Conservation (phyloP, 108 stramenopile species). For the Skeletonema marinoi region DNA sequence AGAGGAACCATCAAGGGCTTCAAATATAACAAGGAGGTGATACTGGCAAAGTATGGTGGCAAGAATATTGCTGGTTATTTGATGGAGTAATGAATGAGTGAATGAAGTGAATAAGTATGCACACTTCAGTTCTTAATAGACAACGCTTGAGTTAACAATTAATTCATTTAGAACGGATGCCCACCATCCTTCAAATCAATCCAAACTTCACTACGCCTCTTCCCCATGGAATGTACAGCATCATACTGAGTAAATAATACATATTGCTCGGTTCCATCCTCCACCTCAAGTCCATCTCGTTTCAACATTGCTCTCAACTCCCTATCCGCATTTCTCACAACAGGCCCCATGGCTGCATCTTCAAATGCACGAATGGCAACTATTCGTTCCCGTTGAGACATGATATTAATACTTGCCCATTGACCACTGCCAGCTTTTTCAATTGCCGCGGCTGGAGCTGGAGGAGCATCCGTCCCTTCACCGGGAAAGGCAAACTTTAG, state of each 20-base stretch:
- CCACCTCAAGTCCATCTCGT: slow-evolving; percentile 63
- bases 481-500: slow-evolving; percentile 71
- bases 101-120: neutral
- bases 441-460: slow-evolving; percentile 45
- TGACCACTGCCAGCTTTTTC: slow-evolving; percentile 57
- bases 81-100: neutral
- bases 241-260: slow-evolving; percentile 90
- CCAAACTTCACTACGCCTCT: slow-evolving; percentile 90
- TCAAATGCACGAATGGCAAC: slow-evolving; percentile 78
- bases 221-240: slow-evolving; percentile 86
- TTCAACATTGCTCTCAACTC: slow-evolving; percentile 58
- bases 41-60: slow-evolving; percentile 41
- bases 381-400: slow-evolving; percentile 47
- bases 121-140: neutral
- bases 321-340: slow-evolving; percentile 70
- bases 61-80: slow-evolving; percentile 28
- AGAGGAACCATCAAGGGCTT: slow-evolving; percentile 51
- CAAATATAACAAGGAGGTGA: slow-evolving; percentile 39
- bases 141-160: neutral
- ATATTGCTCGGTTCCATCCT: slow-evolving; percentile 30
- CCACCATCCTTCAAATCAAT: slow-evolving; percentile 75
- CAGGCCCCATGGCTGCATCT: slow-evolving; percentile 82
- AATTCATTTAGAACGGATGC: neutral
- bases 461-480: slow-evolving; percentile 25
- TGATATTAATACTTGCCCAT: slow-evolving; percentile 53